These are phyloP conservation scores for Reutealis trisperma DNA, from an alignment of 345 rosid species.

Conservation along the genomic window DNA sequence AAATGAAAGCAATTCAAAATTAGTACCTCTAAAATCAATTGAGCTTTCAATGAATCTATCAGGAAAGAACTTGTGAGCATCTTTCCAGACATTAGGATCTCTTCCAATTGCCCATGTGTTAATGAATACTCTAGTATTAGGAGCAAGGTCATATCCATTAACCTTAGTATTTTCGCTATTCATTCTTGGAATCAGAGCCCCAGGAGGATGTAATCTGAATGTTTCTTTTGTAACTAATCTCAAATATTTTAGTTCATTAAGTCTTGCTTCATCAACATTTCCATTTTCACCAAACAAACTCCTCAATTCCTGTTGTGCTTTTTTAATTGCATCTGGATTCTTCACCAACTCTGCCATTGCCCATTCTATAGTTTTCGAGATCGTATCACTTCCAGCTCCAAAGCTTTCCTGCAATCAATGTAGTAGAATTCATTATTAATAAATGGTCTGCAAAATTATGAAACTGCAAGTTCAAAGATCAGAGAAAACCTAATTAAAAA, in stretches of 20 bases:
- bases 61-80: constrained; percentile 18
- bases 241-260: constrained; percentile 2
- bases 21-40: not conserved
- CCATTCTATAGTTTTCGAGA: constrained; percentile 12
- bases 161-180: constrained; percentile 1
- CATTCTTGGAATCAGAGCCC: constrained; percentile 11
- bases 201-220: constrained; percentile 19
- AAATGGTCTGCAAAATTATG: not conserved
- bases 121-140: not conserved
- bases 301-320: constrained; percentile 20
- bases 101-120: not conserved
- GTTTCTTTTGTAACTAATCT: not conserved
- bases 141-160: constrained; percentile 1
- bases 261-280: not conserved
- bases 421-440: too few relatives aligned
- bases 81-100: constrained; percentile 16
- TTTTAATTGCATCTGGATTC: constrained; percentile 5
- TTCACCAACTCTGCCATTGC: constrained; percentile 15
- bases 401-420: constrained; percentile 14
- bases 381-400: constrained; percentile 14
- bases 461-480: not conserved
- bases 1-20: too few relatives aligned
- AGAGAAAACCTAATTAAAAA: not conserved
- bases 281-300: not conserved
- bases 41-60: constrained; percentile 22